Conservation (phyloP, 2,329 filamentous ascomycete species). For the Ophiostoma perfectum region DNA sequence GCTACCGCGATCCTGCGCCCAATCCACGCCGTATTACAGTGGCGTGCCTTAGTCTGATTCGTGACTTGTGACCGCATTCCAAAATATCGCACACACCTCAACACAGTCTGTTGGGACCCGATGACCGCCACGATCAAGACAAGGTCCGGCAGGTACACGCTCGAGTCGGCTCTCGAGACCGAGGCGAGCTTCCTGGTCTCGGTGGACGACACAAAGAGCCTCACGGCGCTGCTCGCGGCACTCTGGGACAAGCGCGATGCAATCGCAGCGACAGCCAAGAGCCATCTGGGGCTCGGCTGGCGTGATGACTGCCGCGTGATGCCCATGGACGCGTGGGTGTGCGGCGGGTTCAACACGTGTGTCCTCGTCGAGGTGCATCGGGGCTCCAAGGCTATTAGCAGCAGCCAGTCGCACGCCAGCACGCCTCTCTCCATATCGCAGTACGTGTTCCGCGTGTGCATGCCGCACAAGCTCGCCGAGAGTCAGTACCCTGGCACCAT, state of each 20-base stretch:
- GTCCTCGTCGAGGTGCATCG: constrained; percentile 11
- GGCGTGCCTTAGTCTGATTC: neutral
- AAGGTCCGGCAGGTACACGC: constrained; percentile 12
- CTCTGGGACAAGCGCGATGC: constrained; percentile 11
- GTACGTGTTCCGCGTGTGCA: constrained; percentile 5
- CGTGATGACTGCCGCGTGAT: constrained; percentile 8
- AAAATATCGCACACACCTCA: too few species aligned
- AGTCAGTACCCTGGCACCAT: constrained; percentile 34
- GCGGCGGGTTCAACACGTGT: constrained; percentile 5
- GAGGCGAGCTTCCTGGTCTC: constrained; percentile 6
- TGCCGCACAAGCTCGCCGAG: constrained; percentile 36
- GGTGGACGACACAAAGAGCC: neutral
- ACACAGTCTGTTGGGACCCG: neutral
- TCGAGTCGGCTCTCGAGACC: constrained; percentile 1
- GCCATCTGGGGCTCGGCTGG: constrained; percentile 12
- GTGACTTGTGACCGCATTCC: neutral
- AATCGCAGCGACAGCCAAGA: neutral
- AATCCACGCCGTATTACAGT: neutral
- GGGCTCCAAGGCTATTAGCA: neutral
- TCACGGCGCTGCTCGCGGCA: constrained; percentile 6
- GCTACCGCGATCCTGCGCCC: neutral
- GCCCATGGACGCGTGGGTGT: constrained; percentile 5
- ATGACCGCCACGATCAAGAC: constrained; percentile 10
- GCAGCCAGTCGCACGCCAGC: neutral
- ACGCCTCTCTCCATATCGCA: neutral